Percentiles rank a stretch among this genome's conserved stretches.
Evolutionary conservation across 306 rosid genomes (phyloP).

Genomic region (Dryas drummondii): DNA sequence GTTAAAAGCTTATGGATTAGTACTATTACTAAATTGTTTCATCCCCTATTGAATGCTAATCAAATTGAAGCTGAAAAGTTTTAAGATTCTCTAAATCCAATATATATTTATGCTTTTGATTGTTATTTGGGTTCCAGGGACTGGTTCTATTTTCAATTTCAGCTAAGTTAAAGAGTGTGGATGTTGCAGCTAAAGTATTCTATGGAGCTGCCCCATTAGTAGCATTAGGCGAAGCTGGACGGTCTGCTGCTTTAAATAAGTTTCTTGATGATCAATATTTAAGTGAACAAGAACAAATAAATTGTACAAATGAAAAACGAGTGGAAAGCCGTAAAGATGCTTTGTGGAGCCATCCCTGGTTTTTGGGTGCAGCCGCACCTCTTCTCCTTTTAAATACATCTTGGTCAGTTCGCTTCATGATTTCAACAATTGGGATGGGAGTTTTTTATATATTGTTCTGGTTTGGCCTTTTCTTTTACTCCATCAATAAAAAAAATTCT

Average conservation of each 20-base stretch:
- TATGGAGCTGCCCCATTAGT: not conserved
- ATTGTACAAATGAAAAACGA: too few species aligned
- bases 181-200: not conserved
- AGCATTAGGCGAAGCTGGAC: not conserved
- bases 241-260: not conserved
- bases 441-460: not conserved
- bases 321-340: not conserved
- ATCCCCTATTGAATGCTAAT: too few species aligned
- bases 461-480: not conserved
- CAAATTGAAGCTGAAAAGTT: too few species aligned
- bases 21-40: too few species aligned
- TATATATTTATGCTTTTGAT: too few species aligned
- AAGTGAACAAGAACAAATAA: not conserved
- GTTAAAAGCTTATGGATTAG: too few species aligned
- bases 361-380: not conserved
- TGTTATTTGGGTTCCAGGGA: not conserved
- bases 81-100: too few species aligned
- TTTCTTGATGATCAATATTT: not conserved
- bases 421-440: not conserved
- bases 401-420: not conserved
- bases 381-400: not conserved
- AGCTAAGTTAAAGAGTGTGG: too few species aligned
- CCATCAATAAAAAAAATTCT: too few species aligned
- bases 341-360: not conserved
- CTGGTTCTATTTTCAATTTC: not conserved